These are phyloP conservation scores for Rosa rugosa DNA, from an alignment of 306 rosid genomes.

Conservation along the genomic window DNA sequence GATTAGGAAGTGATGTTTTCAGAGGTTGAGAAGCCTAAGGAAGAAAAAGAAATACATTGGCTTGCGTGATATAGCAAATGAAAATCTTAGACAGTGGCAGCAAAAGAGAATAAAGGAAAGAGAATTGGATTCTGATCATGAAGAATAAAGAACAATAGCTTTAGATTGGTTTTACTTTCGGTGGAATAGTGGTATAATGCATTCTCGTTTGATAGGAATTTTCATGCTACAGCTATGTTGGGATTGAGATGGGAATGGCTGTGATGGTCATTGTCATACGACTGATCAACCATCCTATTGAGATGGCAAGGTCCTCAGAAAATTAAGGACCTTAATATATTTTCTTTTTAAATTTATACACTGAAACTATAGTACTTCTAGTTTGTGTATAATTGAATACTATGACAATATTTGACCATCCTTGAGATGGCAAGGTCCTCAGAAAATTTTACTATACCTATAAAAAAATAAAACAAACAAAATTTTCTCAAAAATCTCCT, in stretches of 20 bases:
- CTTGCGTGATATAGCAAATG: constrained; percentile 21
- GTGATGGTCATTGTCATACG: background rate
- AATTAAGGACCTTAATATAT: background rate
- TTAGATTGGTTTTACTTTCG: constrained; percentile 12
- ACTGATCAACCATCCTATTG: background rate
- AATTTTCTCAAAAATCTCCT: no score
- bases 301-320: background rate
- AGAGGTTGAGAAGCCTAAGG: constrained; percentile 19
- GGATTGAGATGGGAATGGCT: background rate
- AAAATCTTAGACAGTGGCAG: constrained; percentile 1
- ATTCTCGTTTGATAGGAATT: constrained; percentile 14
- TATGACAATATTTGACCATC: background rate
- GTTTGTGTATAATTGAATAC: background rate
- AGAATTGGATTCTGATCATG: constrained; percentile 55
- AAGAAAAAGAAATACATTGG: constrained; percentile 11
- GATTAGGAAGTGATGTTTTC: constrained; percentile 10
- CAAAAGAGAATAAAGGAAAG: constrained; percentile 20
- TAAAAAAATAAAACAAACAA: no score
- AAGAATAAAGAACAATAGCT: constrained; percentile 43
- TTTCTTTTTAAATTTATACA: background rate
- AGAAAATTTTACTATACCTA: no score
- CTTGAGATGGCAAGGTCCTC: no score
- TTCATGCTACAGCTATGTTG: constrained; percentile 11
- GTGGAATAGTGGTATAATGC: constrained; percentile 3
- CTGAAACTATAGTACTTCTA: no score